Percentiles rank a stretch among this genome's conserved stretches.
These are phyloP conservation scores for Starmerella apicola DNA, from an alignment of 805 yeast genomes.

Conservation along the genomic window DNA sequence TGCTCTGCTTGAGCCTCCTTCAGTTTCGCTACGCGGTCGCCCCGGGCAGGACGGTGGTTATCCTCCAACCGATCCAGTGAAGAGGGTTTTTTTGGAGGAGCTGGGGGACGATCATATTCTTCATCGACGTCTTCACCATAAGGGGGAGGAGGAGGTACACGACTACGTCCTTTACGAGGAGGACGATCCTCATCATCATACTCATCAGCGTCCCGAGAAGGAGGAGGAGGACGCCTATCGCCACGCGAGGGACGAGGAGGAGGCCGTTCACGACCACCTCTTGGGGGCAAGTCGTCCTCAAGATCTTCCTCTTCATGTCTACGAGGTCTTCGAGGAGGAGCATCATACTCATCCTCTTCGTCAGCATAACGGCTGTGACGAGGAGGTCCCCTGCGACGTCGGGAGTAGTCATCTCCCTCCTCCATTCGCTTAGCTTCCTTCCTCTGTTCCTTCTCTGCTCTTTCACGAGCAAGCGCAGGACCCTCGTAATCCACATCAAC, in stretches of 20 bases:
- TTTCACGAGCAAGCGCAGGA: background rate
- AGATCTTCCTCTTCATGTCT: no score
- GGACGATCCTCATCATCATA: background rate
- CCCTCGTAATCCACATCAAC: conserved; percentile 3
- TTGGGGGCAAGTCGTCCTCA: background rate
- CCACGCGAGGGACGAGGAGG: background rate
- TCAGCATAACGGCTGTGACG: conserved; percentile 3
- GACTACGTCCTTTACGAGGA: background rate
- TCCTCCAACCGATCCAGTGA: conserved; percentile 3
- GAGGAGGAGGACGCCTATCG: background rate
- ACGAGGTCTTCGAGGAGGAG: conserved; percentile 4
- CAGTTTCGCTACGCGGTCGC: conserved; percentile 15
- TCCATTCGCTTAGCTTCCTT: no score
- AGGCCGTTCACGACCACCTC: no score
- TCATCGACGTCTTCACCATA: background rate
- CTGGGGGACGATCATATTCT: background rate
- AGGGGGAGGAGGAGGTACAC: background rate
- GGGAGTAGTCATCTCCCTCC: background rate
- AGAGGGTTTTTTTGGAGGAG: background rate
- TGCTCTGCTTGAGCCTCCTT: conserved; percentile 19
- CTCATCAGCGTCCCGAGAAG: conserved; percentile 1
- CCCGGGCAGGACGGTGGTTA: conserved; percentile 9
- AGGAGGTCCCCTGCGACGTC: background rate
- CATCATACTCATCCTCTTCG: conserved; percentile 1
- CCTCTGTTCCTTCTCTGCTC: background rate